A percentile compares a stretch with the other conserved stretches of the same genome.
These are phyloP conservation scores for Buddleja alternifolia DNA, from an alignment of 257 asterid genomes.

Conservation along the genomic window DNA sequence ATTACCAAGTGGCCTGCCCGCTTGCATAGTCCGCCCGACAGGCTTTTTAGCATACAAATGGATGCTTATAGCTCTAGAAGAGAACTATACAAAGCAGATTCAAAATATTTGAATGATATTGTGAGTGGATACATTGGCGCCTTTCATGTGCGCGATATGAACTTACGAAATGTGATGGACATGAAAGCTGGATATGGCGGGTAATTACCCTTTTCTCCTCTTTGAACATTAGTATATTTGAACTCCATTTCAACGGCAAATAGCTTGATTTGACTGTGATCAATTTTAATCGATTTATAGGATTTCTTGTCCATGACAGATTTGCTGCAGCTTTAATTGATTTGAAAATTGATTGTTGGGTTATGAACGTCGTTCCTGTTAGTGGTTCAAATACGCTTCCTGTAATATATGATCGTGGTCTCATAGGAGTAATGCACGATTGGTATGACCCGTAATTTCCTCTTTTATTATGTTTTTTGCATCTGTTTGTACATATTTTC, in stretches of 20 bases:
- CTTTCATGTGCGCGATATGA: conserved; percentile 41
- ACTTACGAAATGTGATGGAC: conserved; percentile 62
- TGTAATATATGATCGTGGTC: conserved; percentile 66
- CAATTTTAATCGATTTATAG: too few species aligned
- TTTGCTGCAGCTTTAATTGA: conserved; percentile 66
- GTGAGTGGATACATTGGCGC: conserved; percentile 55
- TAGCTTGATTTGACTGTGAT: conserved; percentile 15
- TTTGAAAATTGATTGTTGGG: conserved; percentile 58
- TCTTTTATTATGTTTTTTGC: too few species aligned
- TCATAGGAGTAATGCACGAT: conserved; percentile 70
- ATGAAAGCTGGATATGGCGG: conserved; percentile 80
- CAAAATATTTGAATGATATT: conserved; percentile 50
- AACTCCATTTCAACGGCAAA: background rate
- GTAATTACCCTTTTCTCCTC: conserved; percentile 31
- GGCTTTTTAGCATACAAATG: conserved; percentile 65
- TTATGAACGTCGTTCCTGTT: conserved; percentile 69
- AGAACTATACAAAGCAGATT: conserved; percentile 67
- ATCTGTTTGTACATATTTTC: too few species aligned
- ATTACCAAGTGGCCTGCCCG: conserved; percentile 62
- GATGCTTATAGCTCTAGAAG: conserved; percentile 62
- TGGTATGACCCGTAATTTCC: conserved; percentile 45
- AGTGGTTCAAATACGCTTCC: conserved; percentile 61
- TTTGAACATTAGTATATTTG: background rate
- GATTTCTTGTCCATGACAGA: conserved; percentile 42
- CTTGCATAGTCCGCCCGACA: conserved; percentile 57